Evolutionary conservation across 164 flowering plant genomes (phyloP).

Genomic region (Tetrastigma voinierianum): DNA sequence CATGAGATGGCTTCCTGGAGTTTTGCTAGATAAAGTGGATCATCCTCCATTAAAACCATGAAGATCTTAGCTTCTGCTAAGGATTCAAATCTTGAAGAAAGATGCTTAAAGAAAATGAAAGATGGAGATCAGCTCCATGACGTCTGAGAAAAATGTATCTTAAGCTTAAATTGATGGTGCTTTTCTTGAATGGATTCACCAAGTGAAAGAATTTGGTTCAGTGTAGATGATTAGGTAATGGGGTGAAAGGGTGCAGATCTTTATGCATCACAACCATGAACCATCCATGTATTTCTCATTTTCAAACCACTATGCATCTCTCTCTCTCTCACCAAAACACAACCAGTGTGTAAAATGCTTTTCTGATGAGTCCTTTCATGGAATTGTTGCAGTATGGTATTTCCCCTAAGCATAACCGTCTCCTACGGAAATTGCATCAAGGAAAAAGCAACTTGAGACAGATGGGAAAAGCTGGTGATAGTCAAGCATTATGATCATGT

Average conservation of each 20-base stretch:
- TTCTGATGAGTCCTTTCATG: too few species aligned
- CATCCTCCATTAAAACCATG: slow-evolving; percentile 49
- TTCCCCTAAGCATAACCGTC: too few species aligned
- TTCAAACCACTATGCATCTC: slow-evolving; percentile 20
- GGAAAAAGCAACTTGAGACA: too few species aligned
- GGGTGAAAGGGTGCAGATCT: background rate
- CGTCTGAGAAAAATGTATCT: background rate
- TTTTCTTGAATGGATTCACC: background rate
- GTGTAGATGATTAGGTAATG: background rate
- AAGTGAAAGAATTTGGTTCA: background rate
- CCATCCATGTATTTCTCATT: slow-evolving; percentile 26
- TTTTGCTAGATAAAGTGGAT: slow-evolving; percentile 28
- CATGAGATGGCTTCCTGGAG: slow-evolving; percentile 18
- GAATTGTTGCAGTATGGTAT: too few species aligned
- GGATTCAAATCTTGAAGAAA: slow-evolving; percentile 12
- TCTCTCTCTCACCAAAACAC: background rate
- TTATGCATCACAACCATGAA: background rate
- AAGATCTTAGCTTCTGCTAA: slow-evolving; percentile 31
- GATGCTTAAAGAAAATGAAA: slow-evolving; percentile 13
- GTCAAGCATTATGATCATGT: too few species aligned
- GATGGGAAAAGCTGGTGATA: too few species aligned
- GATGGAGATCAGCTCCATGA: slow-evolving; percentile 13
- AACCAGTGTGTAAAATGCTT: too few species aligned
- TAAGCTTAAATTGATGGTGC: background rate
- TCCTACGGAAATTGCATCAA: too few species aligned